phyloP scores from a whole-genome alignment of 1,139 yeast species.

The Nakaseomyces sp. region DNA sequence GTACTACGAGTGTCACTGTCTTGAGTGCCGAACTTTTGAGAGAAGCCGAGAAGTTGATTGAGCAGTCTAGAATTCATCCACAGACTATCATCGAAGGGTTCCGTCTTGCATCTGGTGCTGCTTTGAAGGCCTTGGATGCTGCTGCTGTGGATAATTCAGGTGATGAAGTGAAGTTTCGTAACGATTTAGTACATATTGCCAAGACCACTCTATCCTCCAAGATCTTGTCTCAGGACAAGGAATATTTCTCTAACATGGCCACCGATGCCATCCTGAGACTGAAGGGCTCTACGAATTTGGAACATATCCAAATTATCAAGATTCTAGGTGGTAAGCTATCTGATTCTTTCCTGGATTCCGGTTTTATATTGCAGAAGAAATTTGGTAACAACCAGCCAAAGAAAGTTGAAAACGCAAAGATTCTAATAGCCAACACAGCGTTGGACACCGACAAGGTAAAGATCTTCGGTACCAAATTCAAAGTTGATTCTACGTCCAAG shows the following conservation, averaged over 20 bases:
- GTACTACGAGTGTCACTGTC: constrained; percentile 97
- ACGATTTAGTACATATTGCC: constrained; percentile 79
- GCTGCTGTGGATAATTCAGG: constrained; percentile 68
- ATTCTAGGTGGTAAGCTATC: constrained; percentile 87
- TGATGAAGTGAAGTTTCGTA: constrained; percentile 54
- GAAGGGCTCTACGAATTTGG: constrained; percentile 89
- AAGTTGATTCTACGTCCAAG: constrained; percentile 90
- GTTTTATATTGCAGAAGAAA: constrained; percentile 80
- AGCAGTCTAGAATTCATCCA: constrained; percentile 85
- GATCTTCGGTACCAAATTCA: constrained; percentile 94
- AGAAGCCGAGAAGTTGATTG: constrained; percentile 91
- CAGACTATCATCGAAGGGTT: constrained; percentile 96
- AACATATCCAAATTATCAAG: constrained; percentile 87
- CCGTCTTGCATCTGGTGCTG: constrained; percentile 78
- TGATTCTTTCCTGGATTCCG: constrained; percentile 93
- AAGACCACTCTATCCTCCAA: constrained; percentile 90
- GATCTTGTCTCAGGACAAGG: constrained; percentile 90
- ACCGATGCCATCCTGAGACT: constrained; percentile 90
- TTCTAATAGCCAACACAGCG: constrained; percentile 89
- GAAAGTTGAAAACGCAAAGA: constrained; percentile 70
- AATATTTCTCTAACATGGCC: constrained; percentile 77
- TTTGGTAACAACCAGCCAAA: constrained; percentile 95
- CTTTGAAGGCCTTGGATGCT: constrained; percentile 68
- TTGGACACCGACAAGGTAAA: constrained; percentile 97
- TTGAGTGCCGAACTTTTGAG: constrained; percentile 83